Base-by-base conservation (phyloP, 2,329 filamentous ascomycete species). In the Penicillium sp. region DNA sequence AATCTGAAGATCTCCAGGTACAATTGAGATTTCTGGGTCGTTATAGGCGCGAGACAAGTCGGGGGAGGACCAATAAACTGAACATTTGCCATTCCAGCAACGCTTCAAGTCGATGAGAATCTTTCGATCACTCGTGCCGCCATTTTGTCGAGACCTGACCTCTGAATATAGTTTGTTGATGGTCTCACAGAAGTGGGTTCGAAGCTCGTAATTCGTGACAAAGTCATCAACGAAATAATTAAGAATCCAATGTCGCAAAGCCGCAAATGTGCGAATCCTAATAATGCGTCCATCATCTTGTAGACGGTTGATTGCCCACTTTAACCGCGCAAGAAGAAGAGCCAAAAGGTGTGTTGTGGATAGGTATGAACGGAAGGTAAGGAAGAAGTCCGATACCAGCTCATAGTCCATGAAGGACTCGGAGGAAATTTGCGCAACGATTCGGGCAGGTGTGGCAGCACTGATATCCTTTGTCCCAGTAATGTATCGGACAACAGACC, bases 201-300 rank as follows among this genome's bases (percentile, higher is more conserved):
- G 87, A 33, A 97, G 79, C 44, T 84, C 79, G 69, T 88, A 87
- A 70, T 92, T 86, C 25, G 88, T 76, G 40, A 95, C 85, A 71
- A 96, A 99, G 71, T 99, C 94, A 70, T 99, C 94, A 54, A 90
- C 83, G 65, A 97, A 99, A 74, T 99, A 99, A 73, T 99, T 99
- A 60, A 99, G 77, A 56, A 97, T 92, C 94, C 94, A 99, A 74
- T 99, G 94, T 55, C 94, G 87, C 44, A 97, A 82, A 8, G 94
- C 94, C 27, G 97, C 94, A 77, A 97, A 99, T 0, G 92, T 95
- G 41, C 94, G 86, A 16, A 99, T 95, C 49, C 93, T 86, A n/a
- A 97, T 94, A 51, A 99, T 91, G 70, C 92, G 90, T 39, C 94
- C 94, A 56, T 87, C 86, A 71, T 97, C 91, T 70, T 96, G 91